Base-by-base conservation (phyloP, 1,284 basidiomycete genomes). In the Trichosporon inkin region DNA sequence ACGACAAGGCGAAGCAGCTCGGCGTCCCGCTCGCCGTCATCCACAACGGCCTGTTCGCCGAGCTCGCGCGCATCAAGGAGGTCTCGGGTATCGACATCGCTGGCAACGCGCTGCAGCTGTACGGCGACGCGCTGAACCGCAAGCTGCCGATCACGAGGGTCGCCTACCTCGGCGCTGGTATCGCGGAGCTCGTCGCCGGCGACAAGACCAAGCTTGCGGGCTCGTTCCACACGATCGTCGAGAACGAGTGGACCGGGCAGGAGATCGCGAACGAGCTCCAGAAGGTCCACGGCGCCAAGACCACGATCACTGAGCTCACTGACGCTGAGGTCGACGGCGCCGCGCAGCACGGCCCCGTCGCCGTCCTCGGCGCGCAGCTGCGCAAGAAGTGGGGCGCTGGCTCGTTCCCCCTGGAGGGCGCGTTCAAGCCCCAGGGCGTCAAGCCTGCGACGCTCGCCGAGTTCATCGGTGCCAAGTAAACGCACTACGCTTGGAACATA, bases 381-480 rank as follows among this genome's bases (percentile, higher is more conserved):
- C 53, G 78, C 84, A 64, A 92, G 87, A 0, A 80, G 81, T 38
- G 80, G 87, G 70, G 92, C 88, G 4, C 90, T 89, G 4, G 92
- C 93, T 17, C 90, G 92, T 6, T 83, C 86, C 47, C 92, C 94
- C 79, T 89, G 92, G 74, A 81, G 82, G 62, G 80, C 85, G 17
- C 94, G 91, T 75, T 92, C 90, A 34, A 19, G 1, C 61, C 60
- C 24, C 20, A 32, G 19, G 35, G 39, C 49, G 40, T 52, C 34
- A 24, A 20, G 14, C 34, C 41, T 24, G 37, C 36, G 36, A 51
- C 56, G 2, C 44, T 57, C 37, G 56, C 28, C 36, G n/a, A 57
- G 34, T 19, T 47, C 20, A 14, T 54, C 53, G 22, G 20, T n/a
- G 19, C 10, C 34, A 20, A 36, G 22, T 37, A 24, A 34, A 34